Conservation (phyloP, 2,329 filamentous ascomycete genomes). For the Colletotrichum horii region DNA sequence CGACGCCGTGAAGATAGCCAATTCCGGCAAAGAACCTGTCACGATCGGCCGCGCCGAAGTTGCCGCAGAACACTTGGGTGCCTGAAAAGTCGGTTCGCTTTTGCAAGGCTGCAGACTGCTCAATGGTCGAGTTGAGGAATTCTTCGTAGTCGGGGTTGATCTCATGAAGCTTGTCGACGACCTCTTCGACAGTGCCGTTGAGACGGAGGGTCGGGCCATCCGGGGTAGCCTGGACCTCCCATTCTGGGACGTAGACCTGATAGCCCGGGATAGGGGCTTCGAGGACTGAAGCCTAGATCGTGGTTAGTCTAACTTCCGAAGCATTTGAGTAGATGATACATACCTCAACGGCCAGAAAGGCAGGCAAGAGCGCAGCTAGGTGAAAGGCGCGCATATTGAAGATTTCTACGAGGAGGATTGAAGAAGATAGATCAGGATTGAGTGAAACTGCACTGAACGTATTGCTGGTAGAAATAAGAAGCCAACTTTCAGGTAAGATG, state of each 20-base stretch:
- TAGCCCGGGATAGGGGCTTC: background rate
- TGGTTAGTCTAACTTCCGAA: background rate
- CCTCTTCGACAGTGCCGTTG: background rate
- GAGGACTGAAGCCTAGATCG: background rate
- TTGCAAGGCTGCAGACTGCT: background rate
- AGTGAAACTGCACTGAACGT: too few relatives aligned
- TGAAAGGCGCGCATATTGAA: background rate
- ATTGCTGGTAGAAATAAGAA: background rate
- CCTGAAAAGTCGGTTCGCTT: background rate
- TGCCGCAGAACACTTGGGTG: background rate
- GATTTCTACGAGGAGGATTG: fast-evolving
- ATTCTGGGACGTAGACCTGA: background rate
- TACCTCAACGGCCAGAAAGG: background rate
- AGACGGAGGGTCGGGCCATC: background rate
- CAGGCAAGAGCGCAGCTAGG: background rate
- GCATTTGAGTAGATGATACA: background rate
- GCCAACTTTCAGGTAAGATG: background rate
- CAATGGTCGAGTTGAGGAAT: background rate
- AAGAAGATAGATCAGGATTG: background rate
- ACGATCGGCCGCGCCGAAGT: background rate
- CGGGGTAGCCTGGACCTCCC: background rate
- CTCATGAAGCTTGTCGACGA: background rate
- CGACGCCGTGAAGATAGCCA: background rate
- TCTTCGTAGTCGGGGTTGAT: background rate
- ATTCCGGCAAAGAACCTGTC: background rate